Percentiles rank a stretch among this genome's conserved stretches.
Evolutionary conservation across 2,329 filamentous ascomycete genomes (phyloP).

Genomic region (Tympanopsis confertula): DNA sequence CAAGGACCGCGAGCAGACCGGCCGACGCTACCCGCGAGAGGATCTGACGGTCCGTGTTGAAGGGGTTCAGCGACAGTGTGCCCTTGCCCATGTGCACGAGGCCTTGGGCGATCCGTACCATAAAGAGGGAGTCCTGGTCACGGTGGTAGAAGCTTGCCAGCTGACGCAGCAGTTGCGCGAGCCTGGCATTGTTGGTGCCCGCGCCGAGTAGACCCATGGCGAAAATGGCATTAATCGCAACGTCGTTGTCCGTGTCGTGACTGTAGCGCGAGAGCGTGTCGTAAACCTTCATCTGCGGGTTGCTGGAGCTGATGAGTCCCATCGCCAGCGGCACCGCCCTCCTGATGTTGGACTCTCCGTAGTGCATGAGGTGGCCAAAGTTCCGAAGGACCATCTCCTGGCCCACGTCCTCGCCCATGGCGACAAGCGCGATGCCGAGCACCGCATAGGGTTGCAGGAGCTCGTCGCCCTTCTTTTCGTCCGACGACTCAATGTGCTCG

Average conservation of each 20-base stretch:
- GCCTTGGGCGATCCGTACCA: conserved; percentile 97
- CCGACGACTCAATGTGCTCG: conserved; percentile 86
- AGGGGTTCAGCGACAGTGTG: conserved; percentile 89
- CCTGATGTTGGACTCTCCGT: conserved; percentile 92
- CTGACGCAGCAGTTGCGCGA: conserved; percentile 88
- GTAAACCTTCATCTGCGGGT: conserved; percentile 99
- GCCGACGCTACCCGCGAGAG: conserved; percentile 83
- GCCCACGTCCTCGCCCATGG: conserved; percentile 96
- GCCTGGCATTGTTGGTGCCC: conserved; percentile 92
- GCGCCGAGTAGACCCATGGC: conserved; percentile 96
- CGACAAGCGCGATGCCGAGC: conserved; percentile 81
- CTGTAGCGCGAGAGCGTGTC: conserved; percentile 95
- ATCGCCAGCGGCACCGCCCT: conserved; percentile 92
- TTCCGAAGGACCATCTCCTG: conserved; percentile 98
- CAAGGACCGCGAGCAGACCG: conserved; percentile 77
- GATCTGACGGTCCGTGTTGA: conserved; percentile 96
- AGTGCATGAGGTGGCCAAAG: conserved; percentile 98
- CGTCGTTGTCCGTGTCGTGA: conserved; percentile 96
- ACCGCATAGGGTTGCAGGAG: conserved; percentile 93
- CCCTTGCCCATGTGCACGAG: conserved; percentile 98
- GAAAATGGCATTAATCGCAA: conserved; percentile 96
- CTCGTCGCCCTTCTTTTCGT: conserved; percentile 91
- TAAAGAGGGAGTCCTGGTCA: conserved; percentile 91
- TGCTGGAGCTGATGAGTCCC: conserved; percentile 92
- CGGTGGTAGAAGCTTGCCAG: conserved; percentile 96